Evolutionary conservation across 208 protist genomes (phyloP).

Genomic region (Leishmania lainsoni): DNA sequence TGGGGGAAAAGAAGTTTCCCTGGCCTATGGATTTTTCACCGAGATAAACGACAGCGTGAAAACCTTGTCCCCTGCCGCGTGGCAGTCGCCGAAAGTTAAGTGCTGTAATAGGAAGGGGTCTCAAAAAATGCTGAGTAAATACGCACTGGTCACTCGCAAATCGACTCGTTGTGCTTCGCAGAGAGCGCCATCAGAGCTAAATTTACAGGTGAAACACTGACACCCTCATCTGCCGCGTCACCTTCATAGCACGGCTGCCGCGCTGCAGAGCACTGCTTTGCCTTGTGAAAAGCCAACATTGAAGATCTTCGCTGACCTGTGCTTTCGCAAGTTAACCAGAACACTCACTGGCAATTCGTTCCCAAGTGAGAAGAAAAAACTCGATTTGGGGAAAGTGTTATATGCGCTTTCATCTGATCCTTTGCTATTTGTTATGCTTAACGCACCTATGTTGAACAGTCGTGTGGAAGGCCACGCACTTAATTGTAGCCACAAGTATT

Average conservation of each 20-base stretch:
- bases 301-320: neutral
- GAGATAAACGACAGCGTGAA: too few species aligned
- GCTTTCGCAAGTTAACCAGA: neutral
- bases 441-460: neutral
- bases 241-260: neutral
- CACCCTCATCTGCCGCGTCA: neutral
- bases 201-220: neutral
- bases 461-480: neutral
- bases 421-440: neutral
- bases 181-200: neutral
- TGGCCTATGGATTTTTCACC: neutral
- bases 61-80: neutral
- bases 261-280: neutral
- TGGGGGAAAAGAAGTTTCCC: neutral
- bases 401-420: neutral
- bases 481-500: too few species aligned
- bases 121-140: neutral
- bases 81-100: too few species aligned
- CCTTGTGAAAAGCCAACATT: neutral
- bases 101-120: too few species aligned
- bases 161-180: neutral
- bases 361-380: too few species aligned
- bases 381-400: too few species aligned
- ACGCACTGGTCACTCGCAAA: neutral
- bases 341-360: neutral